A percentile compares a stretch with the other conserved stretches of the same genome.
These are phyloP conservation scores for Myrmaecium sp. DNA, from an alignment of 2,329 filamentous ascomycete species.

Conservation along the genomic window DNA sequence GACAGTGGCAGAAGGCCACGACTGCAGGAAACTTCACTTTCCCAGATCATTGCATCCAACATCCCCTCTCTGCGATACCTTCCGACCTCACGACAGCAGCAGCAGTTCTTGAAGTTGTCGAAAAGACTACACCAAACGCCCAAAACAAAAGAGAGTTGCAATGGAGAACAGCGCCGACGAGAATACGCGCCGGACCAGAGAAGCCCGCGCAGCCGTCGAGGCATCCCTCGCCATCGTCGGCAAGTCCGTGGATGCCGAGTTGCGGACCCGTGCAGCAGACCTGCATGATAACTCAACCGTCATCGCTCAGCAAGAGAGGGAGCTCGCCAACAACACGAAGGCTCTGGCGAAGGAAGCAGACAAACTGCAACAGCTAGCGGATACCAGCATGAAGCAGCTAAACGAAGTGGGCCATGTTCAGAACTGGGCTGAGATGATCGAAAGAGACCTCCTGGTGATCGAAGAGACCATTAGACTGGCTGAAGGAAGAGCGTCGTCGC, in stretches of 20 bases:
- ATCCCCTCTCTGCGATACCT: no score
- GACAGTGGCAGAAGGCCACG: no score
- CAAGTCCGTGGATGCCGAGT: constrained; percentile 51
- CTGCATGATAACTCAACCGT: constrained; percentile 52
- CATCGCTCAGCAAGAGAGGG: constrained; percentile 50
- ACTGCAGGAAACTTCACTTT: no score
- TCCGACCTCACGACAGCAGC: no score
- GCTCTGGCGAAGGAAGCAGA: constrained; percentile 46
- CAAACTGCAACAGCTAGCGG: constrained; percentile 45
- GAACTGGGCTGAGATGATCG: constrained; percentile 76
- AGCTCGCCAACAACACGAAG: constrained; percentile 43
- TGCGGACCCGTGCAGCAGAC: constrained; percentile 49
- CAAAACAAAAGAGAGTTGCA: no score
- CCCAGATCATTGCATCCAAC: no score
- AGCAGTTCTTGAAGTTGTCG: no score
- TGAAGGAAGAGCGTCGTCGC: constrained; percentile 15
- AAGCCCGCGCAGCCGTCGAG: constrained; percentile 34
- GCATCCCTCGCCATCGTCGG: constrained; percentile 38
- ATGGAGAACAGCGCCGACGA: no score
- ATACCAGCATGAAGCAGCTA: constrained; percentile 43
- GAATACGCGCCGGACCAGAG: constrained; percentile 23
- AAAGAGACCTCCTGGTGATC: constrained; percentile 22
- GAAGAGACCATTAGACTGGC: constrained; percentile 23
- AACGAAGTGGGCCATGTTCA: constrained; percentile 72
- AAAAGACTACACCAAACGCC: no score